Percentiles rank a stretch among this genome's conserved stretches.
Conservation (phyloP, 345 rosid genomes). For the Populus tremula region DNA sequence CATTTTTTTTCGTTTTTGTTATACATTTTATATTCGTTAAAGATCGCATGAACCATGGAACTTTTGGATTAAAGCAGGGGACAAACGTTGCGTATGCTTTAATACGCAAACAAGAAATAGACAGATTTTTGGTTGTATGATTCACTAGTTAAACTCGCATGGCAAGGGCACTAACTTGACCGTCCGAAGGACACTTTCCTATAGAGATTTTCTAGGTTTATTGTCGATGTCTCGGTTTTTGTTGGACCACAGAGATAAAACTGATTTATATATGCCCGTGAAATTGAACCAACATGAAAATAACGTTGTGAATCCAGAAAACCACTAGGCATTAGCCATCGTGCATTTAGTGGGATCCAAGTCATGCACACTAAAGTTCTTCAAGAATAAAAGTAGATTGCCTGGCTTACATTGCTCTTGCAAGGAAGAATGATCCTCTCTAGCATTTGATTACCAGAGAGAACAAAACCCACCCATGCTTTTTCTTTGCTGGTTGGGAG, state of each 20-base stretch:
- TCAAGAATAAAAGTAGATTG: neutral
- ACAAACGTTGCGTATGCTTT: neutral
- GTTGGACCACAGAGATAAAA: neutral
- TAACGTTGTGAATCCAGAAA: too few species aligned
- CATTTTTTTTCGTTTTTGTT: neutral
- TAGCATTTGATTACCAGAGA: neutral
- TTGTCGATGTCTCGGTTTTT: neutral
- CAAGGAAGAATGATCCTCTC: neutral
- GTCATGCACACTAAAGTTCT: neutral
- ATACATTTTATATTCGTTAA: neutral
- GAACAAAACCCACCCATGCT: neutral
- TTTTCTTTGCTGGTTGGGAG: neutral
- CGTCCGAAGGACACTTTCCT: too few species aligned
- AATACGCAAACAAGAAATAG: neutral
- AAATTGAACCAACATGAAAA: neutral
- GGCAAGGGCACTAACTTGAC: neutral
- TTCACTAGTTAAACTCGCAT: neutral
- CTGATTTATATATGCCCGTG: neutral
- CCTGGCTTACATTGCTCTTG: neutral
- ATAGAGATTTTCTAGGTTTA: too few species aligned
- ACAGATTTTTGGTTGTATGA: neutral
- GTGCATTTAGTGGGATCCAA: constrained; percentile 5
- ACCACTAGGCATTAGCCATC: neutral
- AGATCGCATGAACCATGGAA: neutral
- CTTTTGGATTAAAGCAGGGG: neutral